phyloP scores from a whole-genome alignment of 306 rosid species.

The Bauhinia variegata region DNA sequence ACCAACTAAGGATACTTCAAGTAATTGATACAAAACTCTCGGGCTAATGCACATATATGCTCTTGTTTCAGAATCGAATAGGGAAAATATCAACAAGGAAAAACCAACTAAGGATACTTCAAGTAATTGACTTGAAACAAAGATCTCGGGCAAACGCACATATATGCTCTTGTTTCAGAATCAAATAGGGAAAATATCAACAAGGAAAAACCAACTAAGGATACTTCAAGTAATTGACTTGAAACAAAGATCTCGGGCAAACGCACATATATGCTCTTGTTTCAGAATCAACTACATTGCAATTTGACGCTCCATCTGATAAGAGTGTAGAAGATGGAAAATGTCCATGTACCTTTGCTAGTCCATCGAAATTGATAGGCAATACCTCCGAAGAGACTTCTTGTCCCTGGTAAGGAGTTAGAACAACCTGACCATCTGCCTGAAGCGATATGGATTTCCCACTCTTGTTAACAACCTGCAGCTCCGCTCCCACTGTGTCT shows the following conservation, averaged over 20 bases:
- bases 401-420: conserved; percentile 69
- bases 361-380: conserved; percentile 87
- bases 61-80: conserved; percentile 14
- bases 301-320: conserved; percentile 7
- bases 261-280: not conserved
- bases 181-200: not conserved
- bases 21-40: not conserved
- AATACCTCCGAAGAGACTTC: conserved; percentile 79
- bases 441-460: conserved; percentile 63
- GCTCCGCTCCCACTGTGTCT: conserved; percentile 87
- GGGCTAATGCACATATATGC: not conserved
- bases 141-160: not conserved
- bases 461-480: conserved; percentile 76
- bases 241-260: not conserved
- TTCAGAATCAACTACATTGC: conserved; percentile 11
- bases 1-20: not conserved
- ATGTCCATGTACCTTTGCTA: conserved; percentile 64
- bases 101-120: not conserved
- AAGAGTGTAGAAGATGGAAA: conserved; percentile 15
- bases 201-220: conserved; percentile 3
- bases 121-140: not conserved
- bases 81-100: not conserved
- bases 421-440: conserved; percentile 63
- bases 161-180: not conserved
- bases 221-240: not conserved